Percentiles rank a stretch among this genome's conserved stretches.
phyloP scores from a whole-genome alignment of 148 eudicot genomes.

The Heliosperma pusillum region DNA sequence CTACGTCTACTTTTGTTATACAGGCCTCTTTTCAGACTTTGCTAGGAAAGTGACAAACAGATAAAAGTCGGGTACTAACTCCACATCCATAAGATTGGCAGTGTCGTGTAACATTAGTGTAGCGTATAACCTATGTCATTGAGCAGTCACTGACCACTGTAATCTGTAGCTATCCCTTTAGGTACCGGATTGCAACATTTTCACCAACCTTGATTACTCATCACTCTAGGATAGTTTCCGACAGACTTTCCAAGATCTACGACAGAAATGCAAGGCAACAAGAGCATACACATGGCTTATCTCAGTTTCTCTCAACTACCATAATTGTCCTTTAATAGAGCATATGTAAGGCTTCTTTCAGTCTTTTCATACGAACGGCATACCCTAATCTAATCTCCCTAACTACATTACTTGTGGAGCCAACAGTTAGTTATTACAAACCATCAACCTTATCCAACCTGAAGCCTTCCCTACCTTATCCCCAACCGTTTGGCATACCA shows the following conservation, averaged over 20 bases:
- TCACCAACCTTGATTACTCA: neutral
- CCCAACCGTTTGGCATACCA: neutral
- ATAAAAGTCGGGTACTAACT: neutral
- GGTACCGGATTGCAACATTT: neutral
- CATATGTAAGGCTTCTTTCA: too few species aligned
- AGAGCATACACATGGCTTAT: slow-evolving; percentile 4
- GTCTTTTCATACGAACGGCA: slow-evolving; percentile 6
- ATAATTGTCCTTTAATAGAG: neutral
- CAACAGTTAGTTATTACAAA: neutral
- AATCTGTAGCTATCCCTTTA: neutral
- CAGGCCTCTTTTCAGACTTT: neutral
- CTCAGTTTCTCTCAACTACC: neutral
- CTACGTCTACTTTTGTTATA: neutral
- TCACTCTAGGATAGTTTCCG: neutral
- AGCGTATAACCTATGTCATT: neutral
- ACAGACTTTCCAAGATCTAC: neutral
- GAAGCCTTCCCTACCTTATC: slow-evolving; percentile 16
- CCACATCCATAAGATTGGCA: neutral
- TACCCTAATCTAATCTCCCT: slow-evolving; percentile 1
- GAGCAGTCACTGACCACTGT: neutral
- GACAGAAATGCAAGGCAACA: slow-evolving; percentile 8
- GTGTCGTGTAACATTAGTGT: neutral
- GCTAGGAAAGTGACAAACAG: neutral
- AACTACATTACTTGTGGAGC: slow-evolving; percentile 22
- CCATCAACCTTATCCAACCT: neutral